Evolutionary conservation across 345 rosid species (phyloP).

Genomic region (Eucalyptus coolabah): DNA sequence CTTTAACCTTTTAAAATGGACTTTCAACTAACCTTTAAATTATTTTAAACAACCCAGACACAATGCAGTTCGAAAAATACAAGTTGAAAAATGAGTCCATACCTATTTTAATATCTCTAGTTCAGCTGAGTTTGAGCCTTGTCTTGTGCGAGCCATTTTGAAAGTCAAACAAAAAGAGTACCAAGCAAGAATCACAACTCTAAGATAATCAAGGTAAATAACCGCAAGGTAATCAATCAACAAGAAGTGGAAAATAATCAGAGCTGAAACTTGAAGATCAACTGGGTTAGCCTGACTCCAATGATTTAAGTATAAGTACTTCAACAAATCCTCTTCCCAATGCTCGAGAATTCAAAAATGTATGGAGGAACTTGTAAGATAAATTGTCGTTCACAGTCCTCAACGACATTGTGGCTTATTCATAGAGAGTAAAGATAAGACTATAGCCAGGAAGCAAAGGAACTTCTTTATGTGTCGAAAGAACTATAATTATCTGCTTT

Average conservation of each 20-base stretch:
- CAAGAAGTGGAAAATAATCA: neutral
- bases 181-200: neutral
- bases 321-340: neutral
- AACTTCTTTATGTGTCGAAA: neutral
- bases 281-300: neutral
- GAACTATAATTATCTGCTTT: neutral
- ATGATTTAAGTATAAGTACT: neutral
- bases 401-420: neutral
- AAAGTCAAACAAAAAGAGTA: neutral
- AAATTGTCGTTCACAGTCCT: neutral
- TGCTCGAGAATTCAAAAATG: neutral
- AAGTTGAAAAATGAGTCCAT: neutral
- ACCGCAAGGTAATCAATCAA: neutral
- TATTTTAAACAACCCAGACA: neutral
- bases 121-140: neutral
- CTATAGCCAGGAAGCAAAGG: neutral
- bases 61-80: neutral
- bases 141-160: too few species aligned
- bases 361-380: neutral
- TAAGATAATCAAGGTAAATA: neutral
- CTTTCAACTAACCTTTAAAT: neutral
- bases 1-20: neutral
- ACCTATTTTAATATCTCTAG: neutral
- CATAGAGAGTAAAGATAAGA: neutral
- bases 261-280: neutral